A percentile compares a stretch with the other conserved stretches of the same genome.
Conservation (phyloP, 768 basidiomycete species). For the Punctularia strigosozonata region DNA sequence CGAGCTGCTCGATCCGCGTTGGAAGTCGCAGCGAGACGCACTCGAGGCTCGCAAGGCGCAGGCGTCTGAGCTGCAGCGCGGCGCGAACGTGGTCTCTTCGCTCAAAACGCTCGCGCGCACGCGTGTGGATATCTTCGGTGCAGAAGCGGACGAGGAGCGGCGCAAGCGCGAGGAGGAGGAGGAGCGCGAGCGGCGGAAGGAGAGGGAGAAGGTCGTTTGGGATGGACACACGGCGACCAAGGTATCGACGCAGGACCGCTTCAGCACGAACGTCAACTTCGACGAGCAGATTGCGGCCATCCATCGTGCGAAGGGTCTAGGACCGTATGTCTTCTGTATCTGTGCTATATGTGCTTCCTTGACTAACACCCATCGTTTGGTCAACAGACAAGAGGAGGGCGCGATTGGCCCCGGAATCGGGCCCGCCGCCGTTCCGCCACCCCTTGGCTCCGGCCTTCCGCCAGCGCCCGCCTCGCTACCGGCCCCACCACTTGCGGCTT, state of each 20-base stretch:
- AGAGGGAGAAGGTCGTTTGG: conserved; percentile 95
- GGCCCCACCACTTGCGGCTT: conserved; percentile 44
- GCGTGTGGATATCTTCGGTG: conserved; percentile 97
- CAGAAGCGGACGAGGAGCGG: conserved; percentile 84
- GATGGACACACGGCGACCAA: conserved; percentile 97
- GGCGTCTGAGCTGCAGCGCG: conserved; percentile 76
- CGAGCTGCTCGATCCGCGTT: conserved; percentile 91
- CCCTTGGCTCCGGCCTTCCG: conserved; percentile 49
- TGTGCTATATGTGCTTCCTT: conserved; percentile 3
- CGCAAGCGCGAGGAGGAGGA: conserved; percentile 82
- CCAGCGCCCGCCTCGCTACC: conserved; percentile 66
- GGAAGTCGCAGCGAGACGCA: conserved; percentile 90
- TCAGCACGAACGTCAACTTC: conserved; percentile 86
- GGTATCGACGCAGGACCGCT: conserved; percentile 85
- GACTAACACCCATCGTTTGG: conserved; percentile 10
- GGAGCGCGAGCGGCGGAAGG: conserved; percentile 68
- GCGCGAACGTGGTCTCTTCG: conserved; percentile 89
- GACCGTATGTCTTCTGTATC: conserved; percentile 57
- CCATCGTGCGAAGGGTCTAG: conserved; percentile 84
- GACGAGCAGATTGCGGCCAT: conserved; percentile 98
- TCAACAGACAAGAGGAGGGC: conserved; percentile 60
- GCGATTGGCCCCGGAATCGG: conserved; percentile 85
- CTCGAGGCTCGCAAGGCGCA: conserved; percentile 86
- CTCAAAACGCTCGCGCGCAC: conserved; percentile 87
- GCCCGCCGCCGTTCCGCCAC: conserved; percentile 60